These are phyloP conservation scores for Thermothielavioides terrestris DNA, from an alignment of 495 filamentous ascomycete genomes.

Conservation along the genomic window DNA sequence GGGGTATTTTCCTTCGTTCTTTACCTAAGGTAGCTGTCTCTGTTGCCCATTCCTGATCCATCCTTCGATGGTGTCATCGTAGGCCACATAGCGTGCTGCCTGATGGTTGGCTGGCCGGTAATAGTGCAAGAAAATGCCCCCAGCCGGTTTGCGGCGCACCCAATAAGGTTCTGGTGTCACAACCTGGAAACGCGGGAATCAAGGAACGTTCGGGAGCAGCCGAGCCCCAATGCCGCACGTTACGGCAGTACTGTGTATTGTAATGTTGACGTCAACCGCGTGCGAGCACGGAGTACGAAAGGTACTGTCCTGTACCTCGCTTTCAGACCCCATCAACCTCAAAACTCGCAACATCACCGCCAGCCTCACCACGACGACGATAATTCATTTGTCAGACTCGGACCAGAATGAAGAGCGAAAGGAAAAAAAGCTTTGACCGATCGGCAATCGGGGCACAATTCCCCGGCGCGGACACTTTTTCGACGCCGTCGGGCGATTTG, in stretches of 20 bases:
- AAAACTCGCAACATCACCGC: not conserved
- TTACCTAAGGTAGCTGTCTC: too few species aligned
- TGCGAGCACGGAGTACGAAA: too few species aligned
- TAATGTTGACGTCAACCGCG: too few species aligned
- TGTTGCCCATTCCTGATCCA: too few species aligned
- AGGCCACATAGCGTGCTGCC: not conserved
- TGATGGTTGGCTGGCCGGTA: not conserved
- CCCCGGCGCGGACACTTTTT: slow-evolving; percentile 2
- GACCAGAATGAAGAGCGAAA: not conserved
- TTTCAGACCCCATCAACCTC: not conserved
- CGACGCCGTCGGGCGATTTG: slow-evolving; percentile 1
- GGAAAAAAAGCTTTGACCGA: not conserved
- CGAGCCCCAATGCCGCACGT: too few species aligned
- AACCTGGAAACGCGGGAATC: too few species aligned
- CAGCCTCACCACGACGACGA: not conserved
- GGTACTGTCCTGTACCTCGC: not conserved
- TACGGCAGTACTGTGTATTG: too few species aligned
- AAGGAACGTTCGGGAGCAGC: too few species aligned
- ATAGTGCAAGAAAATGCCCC: too few species aligned
- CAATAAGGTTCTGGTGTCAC: too few species aligned
- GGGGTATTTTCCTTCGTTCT: too few species aligned
- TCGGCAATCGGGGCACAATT: not conserved
- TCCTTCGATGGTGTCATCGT: not conserved
- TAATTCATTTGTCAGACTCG: not conserved
- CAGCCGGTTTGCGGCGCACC: too few species aligned